Base-by-base conservation (phyloP, 2,329 filamentous ascomycete species). In the Aspergillus texensis region DNA sequence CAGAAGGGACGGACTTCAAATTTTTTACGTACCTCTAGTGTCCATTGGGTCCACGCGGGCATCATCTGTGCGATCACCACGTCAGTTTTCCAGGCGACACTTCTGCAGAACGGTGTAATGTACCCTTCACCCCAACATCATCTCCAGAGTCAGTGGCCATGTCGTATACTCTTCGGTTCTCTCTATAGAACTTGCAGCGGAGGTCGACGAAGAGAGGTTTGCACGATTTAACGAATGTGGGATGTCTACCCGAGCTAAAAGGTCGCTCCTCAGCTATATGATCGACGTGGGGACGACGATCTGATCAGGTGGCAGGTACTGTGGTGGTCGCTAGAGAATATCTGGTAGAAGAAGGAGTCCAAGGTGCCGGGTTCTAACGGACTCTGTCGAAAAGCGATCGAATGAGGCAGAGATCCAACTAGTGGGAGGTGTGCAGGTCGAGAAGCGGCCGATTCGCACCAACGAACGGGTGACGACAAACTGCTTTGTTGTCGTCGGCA, bases 401-500 rank as follows among this genome's bases (percentile, higher is more conserved):
- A 21, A 21, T 36, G n/a, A 53, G 30, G 21, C 10, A 30, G 19
- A 39, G 16, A 21, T 21, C 16, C 2, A 32, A 30, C 19, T 32
- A 52, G 19, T 52, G 48, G n/a, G 19, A 34, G 48, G 34, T 4
- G 48, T 52, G 19, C 28, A 62, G 50, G 26, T 50, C 43, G 54
- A 46, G 60, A 30, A 54, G 28, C 48, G 46, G 46, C 41, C 57
- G 50, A 34, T 39, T 41, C 53, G 46, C 48, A 62, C 46, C 46
- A 36, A 54, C 36, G 34, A 62, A 52, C 39, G 60, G 58, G 64
- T 65, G 64, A 67, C 62, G 61, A 65, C 56, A 45, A 59, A 54
- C 52, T 69, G 68, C 65, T 70, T 66, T 70, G 69, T 69, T 69
- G 68, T 71, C 67, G 67, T 63, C 56, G 60, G 62, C 58, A 39